Evolutionary conservation across 352 stramenopile species (phyloP), one percentile per base, ranked within the genome.

Genomic region (Phytophthora pisi): DNA sequence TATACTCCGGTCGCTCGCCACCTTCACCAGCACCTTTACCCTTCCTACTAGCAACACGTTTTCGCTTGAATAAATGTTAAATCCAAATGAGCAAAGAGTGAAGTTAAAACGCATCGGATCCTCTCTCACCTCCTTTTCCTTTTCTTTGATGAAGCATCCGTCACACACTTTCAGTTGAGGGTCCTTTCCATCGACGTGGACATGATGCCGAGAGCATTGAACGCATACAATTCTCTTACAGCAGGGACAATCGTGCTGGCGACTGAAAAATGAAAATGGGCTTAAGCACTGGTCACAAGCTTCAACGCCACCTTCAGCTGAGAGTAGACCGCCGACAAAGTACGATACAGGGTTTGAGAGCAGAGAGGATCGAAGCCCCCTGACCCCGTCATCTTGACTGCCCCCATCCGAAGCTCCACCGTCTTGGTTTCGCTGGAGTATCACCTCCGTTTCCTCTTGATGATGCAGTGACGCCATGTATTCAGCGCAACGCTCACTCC

Each of bases 261-360:
- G 80, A 61, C 82, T 89, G 67, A 93, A 93, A 60, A 91, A 91
- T 8, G 84, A 86, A 52, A 94, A 92, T 24, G 74, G 74, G 2
- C 70, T 64, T 36, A 90, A 57, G 34, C 86, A 94, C 54, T 90
- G 82, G 6, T 78, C 69, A 36, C 84, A 91, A 0, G 72, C 64
- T 46, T 56, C 77, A 15, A 55, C 16, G n/a, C 66, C 70, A 1
- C 43, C 66, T 51, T 89, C 80, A 0, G 59, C 67, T n/a, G 76
- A 75, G 10, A 93, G 49, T 15, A 93, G 68, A 20, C 82, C 81
- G 13, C 75, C 74, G 11, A 90, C 81, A 18, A 90, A 55, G 16
- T 88, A 90, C n/a, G 82, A 92, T 26, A 92, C 84, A 8, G 84
- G 80, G 0, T 85, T 89, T 16, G 72, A 60, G 28, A 92, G 84